Evolutionary conservation across 371 early-diverging fungal species (phyloP).

Genomic region (Mucor racemosus): DNA sequence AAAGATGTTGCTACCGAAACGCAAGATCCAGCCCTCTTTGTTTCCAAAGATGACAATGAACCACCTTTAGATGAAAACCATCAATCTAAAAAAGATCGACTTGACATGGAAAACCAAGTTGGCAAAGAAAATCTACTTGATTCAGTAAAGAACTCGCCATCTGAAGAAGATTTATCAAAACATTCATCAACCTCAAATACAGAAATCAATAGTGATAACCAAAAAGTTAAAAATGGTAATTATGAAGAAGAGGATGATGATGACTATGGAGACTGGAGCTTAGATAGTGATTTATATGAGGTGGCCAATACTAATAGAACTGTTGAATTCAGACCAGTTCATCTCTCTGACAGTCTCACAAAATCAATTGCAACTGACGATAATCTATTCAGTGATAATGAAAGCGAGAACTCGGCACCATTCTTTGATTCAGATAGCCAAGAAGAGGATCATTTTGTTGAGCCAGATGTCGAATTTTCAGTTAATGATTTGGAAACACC

Average conservation of each 20-base stretch:
- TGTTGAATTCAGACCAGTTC: too few relatives aligned
- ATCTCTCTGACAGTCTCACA: not conserved
- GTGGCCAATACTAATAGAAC: too few relatives aligned
- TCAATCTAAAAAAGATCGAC: not conserved
- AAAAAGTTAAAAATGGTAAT: not conserved
- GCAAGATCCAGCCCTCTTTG: not conserved
- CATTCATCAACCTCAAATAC: not conserved
- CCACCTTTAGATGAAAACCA: not conserved
- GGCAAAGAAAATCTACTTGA: not conserved
- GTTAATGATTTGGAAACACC: not conserved
- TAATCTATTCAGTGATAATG: not conserved
- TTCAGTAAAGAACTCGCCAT: not conserved
- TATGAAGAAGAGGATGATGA: not conserved
- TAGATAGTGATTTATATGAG: too few relatives aligned
- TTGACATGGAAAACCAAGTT: not conserved
- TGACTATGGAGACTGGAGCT: not conserved
- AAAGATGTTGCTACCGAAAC: constrained; percentile 4
- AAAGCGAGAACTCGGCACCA: not conserved
- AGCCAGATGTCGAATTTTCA: not conserved
- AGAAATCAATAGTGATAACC: not conserved
- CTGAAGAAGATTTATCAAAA: not conserved
- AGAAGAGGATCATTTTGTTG: not conserved
- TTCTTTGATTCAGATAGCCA: not conserved
- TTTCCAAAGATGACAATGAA: not conserved
- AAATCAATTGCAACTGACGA: not conserved